phyloP scores from a whole-genome alignment of 805 yeast genomes.

The Zygosaccharomyces rouxii region DNA sequence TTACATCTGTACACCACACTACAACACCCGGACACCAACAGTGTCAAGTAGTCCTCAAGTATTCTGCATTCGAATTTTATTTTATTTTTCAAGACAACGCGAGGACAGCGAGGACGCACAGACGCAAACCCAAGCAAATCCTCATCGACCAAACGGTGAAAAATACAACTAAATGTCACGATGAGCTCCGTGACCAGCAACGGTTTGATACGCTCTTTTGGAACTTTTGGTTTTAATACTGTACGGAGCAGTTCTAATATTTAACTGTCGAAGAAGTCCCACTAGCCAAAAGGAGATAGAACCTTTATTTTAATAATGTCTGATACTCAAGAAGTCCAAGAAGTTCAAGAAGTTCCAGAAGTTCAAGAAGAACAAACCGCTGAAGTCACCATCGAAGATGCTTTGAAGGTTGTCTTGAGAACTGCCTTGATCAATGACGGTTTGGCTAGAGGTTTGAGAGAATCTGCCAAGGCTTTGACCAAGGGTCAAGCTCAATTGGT shows the following conservation, averaged over 20 bases:
- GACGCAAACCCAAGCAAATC: conserved; percentile 3
- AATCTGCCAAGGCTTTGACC: conserved; percentile 97
- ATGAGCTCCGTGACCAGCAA: neutral
- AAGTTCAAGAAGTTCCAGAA: conserved; percentile 80
- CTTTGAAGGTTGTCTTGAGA: conserved; percentile 96
- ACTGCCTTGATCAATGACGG: conserved; percentile 98
- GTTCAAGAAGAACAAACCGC: conserved; percentile 77
- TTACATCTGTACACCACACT: neutral
- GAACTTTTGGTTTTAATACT: conserved; percentile 11
- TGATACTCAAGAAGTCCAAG: conserved; percentile 61
- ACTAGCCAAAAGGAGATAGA: conserved; percentile 21
- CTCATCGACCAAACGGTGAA: conserved; percentile 1
- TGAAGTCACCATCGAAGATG: conserved; percentile 94
- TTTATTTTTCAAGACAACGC: conserved; percentile 2
- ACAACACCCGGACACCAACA: neutral
- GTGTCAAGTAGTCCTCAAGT: neutral
- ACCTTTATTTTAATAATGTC: conserved; percentile 21
- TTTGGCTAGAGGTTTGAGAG: conserved; percentile 99
- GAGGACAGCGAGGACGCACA: neutral
- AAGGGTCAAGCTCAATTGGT: conserved; percentile 97
- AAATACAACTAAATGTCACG: conserved; percentile 3
- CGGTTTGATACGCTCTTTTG: neutral
- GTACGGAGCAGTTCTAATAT: conserved; percentile 53
- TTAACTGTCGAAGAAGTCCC: conserved; percentile 71
- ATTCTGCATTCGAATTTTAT: neutral